A percentile compares a stretch with the other conserved stretches of the same genome.
These are phyloP conservation scores for Sugiyamaella neomexicana DNA, from an alignment of 1,139 yeast genomes.

Conservation along the genomic window DNA sequence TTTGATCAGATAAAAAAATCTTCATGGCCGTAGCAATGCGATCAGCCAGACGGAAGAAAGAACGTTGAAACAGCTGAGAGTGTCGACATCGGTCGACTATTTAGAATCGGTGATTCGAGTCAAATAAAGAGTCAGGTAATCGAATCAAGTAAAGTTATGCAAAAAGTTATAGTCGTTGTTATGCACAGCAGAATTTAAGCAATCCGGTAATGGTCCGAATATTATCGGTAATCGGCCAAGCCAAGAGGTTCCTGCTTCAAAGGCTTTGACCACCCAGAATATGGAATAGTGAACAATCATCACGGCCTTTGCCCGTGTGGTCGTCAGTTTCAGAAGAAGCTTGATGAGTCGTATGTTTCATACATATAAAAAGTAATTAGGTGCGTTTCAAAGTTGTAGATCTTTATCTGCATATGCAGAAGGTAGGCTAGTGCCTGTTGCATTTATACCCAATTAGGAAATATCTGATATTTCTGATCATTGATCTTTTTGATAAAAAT, in stretches of 20 bases:
- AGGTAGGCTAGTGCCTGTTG: background rate
- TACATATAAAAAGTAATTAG: background rate
- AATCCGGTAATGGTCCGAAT: background rate
- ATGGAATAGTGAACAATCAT: too few species aligned
- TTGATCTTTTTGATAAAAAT: constrained; percentile 11
- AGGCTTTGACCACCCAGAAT: background rate
- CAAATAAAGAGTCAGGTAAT: background rate
- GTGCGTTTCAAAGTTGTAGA: background rate
- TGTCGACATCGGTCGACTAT: too few species aligned
- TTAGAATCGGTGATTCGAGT: too few species aligned
- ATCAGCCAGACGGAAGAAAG: background rate
- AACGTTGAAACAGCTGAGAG: background rate
- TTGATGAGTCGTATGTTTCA: background rate
- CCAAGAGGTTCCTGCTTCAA: background rate
- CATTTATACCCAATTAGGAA: background rate
- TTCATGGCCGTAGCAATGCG: background rate
- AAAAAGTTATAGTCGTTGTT: background rate
- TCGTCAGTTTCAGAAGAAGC: background rate
- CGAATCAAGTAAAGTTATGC: background rate
- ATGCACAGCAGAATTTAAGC: background rate
- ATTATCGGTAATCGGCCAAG: background rate
- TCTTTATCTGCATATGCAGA: background rate
- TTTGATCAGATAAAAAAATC: constrained; percentile 4
- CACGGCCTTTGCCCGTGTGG: background rate
- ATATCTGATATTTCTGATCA: constrained; percentile 8